phyloP scores from a whole-genome alignment of 352 stramenopile genomes.

The Globisporangium cederbergense region DNA sequence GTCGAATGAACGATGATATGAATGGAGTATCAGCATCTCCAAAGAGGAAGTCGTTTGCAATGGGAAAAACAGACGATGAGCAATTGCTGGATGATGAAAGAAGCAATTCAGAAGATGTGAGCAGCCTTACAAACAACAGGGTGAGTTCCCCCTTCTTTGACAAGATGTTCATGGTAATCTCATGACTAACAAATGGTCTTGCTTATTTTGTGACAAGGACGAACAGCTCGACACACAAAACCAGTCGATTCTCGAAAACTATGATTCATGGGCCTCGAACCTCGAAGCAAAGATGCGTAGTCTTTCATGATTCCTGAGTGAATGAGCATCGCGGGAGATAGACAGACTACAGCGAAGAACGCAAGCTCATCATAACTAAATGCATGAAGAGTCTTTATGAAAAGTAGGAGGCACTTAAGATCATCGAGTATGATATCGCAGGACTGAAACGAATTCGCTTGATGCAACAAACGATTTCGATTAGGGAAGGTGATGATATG shows the following conservation, averaged over 20 bases:
- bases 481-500: neutral
- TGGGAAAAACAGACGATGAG: neutral
- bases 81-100: neutral
- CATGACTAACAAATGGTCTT: neutral
- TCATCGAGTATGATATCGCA: neutral
- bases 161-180: neutral
- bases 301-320: conserved; percentile 21
- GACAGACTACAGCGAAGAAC: neutral
- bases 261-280: conserved; percentile 45
- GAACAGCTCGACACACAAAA: conserved; percentile 14
- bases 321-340: neutral
- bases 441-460: neutral
- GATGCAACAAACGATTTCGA: neutral
- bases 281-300: conserved; percentile 53
- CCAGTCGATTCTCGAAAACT: conserved; percentile 45
- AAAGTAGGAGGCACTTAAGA: neutral
- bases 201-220: neutral
- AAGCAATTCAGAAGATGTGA: conserved; percentile 6
- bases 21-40: too few relatives aligned
- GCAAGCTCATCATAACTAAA: neutral
- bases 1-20: neutral
- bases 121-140: conserved; percentile 8
- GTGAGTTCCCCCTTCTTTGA: neutral
- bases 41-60: neutral
- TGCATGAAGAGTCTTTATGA: neutral